Evolutionary conservation across 108 stramenopile species (phyloP).

Genomic region (Mediolabrus comicus): DNA sequence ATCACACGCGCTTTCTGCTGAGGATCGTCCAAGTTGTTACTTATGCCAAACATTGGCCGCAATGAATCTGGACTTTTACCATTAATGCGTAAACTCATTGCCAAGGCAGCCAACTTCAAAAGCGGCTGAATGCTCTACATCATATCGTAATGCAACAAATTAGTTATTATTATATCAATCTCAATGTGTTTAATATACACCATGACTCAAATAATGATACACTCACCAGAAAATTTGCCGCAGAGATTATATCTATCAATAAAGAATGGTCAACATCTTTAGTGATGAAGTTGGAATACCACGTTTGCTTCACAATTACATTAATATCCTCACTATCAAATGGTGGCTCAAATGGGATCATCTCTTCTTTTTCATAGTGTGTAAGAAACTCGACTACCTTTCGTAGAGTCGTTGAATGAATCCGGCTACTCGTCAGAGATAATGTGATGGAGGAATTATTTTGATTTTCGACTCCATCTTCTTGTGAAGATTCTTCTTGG

Average conservation of each 20-base stretch:
- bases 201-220: neutral
- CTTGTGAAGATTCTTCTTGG: neutral
- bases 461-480: neutral
- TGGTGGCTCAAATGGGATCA: constrained; percentile 13
- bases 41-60: constrained; percentile 16
- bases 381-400: constrained; percentile 10
- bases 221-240: constrained; percentile 24
- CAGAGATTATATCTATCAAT: constrained; percentile 10
- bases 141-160: neutral
- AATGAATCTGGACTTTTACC: constrained; percentile 16
- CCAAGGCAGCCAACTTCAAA: constrained; percentile 13
- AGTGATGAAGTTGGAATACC: constrained; percentile 22
- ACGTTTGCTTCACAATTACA: constrained; percentile 5
- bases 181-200: too few species aligned
- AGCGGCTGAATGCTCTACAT: constrained; percentile 16
- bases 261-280: constrained; percentile 10
- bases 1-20: constrained; percentile 13
- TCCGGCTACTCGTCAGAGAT: neutral
- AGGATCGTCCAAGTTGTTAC: constrained; percentile 15
- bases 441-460: neutral
- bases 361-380: constrained; percentile 6
- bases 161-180: too few species aligned
- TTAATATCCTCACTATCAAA: constrained; percentile 1
- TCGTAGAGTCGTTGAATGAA: neutral
- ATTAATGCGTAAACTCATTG: constrained; percentile 13